Conservation (phyloP, 1,139 yeast species). For the Debaryomyces subglobosus region DNA sequence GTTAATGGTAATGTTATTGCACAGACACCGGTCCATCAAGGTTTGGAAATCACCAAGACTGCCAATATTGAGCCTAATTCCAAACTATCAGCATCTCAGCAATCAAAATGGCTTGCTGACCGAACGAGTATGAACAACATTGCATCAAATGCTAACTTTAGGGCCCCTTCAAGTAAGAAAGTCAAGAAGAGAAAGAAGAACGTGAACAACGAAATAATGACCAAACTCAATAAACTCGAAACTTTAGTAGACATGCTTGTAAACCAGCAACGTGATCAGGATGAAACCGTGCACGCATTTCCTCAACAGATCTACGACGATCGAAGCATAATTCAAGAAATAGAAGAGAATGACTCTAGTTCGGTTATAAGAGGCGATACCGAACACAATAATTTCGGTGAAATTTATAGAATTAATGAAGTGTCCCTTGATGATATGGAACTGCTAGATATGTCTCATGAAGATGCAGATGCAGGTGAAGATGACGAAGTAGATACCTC, state of each 20-base stretch:
- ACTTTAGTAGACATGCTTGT: conserved; percentile 4
- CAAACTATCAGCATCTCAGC: conserved; percentile 9
- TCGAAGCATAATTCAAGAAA: conserved; percentile 11
- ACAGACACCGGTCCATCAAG: conserved; percentile 2
- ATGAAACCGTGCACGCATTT: conserved; percentile 9
- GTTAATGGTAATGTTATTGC: conserved; percentile 9
- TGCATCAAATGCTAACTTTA: not conserved
- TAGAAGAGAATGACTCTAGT: not conserved
- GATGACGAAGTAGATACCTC: conserved; percentile 12
- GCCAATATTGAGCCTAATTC: conserved; percentile 16
- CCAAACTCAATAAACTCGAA: conserved; percentile 10
- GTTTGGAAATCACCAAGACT: conserved; percentile 12
- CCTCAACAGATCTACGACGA: conserved; percentile 17
- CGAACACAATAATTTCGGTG: conserved; percentile 1
- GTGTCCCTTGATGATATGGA: conserved; percentile 22
- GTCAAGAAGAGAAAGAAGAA: conserved; percentile 5
- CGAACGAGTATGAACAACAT: conserved; percentile 6
- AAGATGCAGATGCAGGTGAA: conserved; percentile 9
- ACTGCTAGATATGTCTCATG: conserved; percentile 20
- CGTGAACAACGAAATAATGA: conserved; percentile 8
- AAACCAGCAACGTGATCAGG: not conserved
- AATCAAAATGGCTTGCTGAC: not conserved
- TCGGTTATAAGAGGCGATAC: conserved; percentile 5
- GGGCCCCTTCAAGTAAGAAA: not conserved
- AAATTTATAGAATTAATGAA: conserved; percentile 27